These are phyloP conservation scores for Psidium friedrichsthalianum DNA, from an alignment of 345 rosid genomes.

Conservation along the genomic window DNA sequence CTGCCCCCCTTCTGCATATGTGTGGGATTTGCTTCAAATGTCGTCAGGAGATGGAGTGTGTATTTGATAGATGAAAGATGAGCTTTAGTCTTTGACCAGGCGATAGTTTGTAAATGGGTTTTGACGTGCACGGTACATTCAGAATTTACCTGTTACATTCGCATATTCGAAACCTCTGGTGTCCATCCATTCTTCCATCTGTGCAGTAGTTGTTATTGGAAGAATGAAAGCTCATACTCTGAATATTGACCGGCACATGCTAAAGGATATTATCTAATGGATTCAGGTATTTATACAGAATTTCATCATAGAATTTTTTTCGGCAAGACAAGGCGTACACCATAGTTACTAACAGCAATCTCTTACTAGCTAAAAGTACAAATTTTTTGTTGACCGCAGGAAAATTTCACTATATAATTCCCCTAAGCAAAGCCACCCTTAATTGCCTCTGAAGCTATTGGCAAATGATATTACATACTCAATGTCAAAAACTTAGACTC, in stretches of 20 bases:
- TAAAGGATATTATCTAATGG: not conserved
- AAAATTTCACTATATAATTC: not conserved
- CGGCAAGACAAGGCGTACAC: not conserved
- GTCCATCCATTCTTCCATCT: not conserved
- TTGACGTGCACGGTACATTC: not conserved
- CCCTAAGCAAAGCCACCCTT: too few species aligned
- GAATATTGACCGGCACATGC: not conserved
- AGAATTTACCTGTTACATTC: not conserved
- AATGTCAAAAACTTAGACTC: too few species aligned
- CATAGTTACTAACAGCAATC: not conserved
- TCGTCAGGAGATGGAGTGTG: not conserved
- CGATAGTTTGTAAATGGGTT: not conserved
- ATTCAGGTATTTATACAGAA: too few species aligned
- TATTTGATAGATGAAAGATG: not conserved
- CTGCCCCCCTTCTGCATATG: not conserved
- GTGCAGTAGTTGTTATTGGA: not conserved
- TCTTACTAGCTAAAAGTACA: not conserved
- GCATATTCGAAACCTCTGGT: not conserved
- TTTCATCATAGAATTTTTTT: not conserved
- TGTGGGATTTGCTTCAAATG: not conserved
- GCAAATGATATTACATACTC: too few species aligned
- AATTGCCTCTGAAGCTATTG: too few species aligned
- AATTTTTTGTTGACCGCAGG: too few species aligned
- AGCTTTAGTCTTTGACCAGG: not conserved
- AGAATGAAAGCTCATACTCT: not conserved